Evolutionary conservation across 2,329 filamentous ascomycete genomes (phyloP), one percentile per base, ranked within the genome.

Genomic region (Colletotrichum euphorbiae): DNA sequence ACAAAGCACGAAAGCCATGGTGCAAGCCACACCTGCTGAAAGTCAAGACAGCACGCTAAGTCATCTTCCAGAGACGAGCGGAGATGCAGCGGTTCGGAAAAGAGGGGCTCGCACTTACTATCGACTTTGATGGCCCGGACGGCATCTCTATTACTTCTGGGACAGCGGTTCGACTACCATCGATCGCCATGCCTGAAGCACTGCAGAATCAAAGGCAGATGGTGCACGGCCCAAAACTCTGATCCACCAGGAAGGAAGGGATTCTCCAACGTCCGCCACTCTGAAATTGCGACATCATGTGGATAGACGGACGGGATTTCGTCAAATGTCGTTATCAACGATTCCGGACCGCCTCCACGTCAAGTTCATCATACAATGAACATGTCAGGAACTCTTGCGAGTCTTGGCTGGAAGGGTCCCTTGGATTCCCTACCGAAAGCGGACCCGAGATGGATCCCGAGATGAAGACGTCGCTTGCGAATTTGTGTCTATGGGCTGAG

Each of bases 1-100:
- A 62, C 62, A 67, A 69, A 69, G 56, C 51, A 48, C 50, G 62
- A n/a, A 45, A 45, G 42, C n/a, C 42, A 45, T 66, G 40, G 57
- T 51, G 19, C 56, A 69, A 69, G 67, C 67, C 67, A 69, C 67
- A 67, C 43, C 43, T 61, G 31, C 28, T 63, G 15, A 43, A 38
- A 64, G 19, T 7, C 31, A 31, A 51, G 48, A 36, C 21, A 43
- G 51, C n/a, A 19, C 19, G 17, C 52, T 52, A 58, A 48, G 21
- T 21, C 8, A 40, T 40, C 15, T 6, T 28, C 28, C 28, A 28
- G 33, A 17, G 38, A 24, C 42, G 38, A 28, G 12, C 56, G 43
- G 24, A 36, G 63, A 31, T 51, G 21, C 24, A 24, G 15, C 11
- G 52, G 24, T 19, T 38, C 43, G 40, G 64, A 6, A 28, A 17